Evolutionary conservation across 139 green algal genomes (phyloP).

Genomic region (Bryopsis sp.): DNA sequence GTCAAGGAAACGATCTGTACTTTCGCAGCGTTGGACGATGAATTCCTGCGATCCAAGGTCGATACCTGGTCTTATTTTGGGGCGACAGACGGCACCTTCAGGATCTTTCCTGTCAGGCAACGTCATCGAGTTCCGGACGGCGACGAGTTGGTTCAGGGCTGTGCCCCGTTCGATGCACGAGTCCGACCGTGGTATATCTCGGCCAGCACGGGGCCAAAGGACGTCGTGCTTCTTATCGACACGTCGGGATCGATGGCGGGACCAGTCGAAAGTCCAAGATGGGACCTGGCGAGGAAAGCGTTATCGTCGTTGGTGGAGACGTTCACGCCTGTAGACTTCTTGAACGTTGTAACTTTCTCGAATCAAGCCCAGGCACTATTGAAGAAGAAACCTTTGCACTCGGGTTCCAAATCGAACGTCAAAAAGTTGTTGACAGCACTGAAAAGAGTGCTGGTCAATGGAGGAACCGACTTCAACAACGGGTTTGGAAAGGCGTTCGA

Average conservation of each 20-base stretch:
- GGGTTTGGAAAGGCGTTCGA: background rate
- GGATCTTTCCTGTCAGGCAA: background rate
- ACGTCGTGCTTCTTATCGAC: constrained; percentile 11
- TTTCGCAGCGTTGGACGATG: background rate
- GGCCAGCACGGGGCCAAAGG: constrained; percentile 11
- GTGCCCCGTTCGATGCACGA: background rate
- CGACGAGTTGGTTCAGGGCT: background rate
- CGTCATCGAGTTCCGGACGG: background rate
- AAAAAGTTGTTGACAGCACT: background rate
- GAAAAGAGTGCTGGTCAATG: background rate
- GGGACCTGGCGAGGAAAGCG: background rate
- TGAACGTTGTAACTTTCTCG: constrained; percentile 11
- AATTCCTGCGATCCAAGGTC: background rate
- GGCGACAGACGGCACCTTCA: background rate
- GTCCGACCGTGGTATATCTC: constrained; percentile 4
- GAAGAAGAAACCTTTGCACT: background rate
- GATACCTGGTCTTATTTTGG: constrained; percentile 7
- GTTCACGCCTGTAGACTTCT: background rate
- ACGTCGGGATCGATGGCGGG: constrained; percentile 10
- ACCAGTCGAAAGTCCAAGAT: background rate
- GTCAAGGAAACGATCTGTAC: constrained; percentile 12
- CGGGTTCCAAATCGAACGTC: background rate
- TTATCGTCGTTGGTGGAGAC: background rate
- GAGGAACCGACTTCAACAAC: background rate
- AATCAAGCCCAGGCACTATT: background rate